phyloP scores from a whole-genome alignment of 208 protist genomes.

The Wallacemonas sp. region DNA sequence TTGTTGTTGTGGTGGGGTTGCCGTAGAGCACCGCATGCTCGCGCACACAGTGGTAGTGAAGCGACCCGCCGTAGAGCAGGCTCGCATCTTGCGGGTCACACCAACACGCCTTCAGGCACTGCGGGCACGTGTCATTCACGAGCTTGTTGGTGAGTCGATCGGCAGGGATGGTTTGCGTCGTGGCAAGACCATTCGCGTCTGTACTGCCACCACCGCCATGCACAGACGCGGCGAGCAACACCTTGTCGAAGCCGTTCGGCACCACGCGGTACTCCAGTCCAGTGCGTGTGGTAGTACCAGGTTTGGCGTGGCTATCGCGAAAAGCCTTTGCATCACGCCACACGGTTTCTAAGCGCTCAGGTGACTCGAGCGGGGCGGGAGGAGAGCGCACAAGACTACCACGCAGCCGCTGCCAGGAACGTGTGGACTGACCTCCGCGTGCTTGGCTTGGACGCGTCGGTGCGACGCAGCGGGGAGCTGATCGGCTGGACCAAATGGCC shows the following conservation, averaged over 20 bases:
- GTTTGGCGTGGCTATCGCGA: conserved; percentile 20
- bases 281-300: conserved; percentile 12
- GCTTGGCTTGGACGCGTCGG: too few species aligned
- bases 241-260: conserved; percentile 15
- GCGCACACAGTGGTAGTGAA: conserved; percentile 86
- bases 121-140: conserved; percentile 23
- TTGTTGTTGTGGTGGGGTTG: conserved; percentile 12
- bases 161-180: not conserved
- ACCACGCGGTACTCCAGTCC: not conserved
- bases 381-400: not conserved
- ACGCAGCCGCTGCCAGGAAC: not conserved
- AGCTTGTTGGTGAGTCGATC: conserved; percentile 13
- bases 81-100: conserved; percentile 67
- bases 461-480: too few species aligned
- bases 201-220: not conserved
- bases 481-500: too few species aligned
- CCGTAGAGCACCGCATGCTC: conserved; percentile 9
- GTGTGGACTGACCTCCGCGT: not conserved
- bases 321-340: conserved; percentile 31
- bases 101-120: conserved; percentile 68
- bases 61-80: conserved; percentile 42
- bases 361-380: conserved; percentile 15
- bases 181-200: not conserved
- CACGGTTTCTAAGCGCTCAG: conserved; percentile 19
- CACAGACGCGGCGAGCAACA: not conserved